Evolutionary conservation across 2,329 filamentous ascomycete genomes (phyloP).

Genomic region (Trichophaea hybrida): DNA sequence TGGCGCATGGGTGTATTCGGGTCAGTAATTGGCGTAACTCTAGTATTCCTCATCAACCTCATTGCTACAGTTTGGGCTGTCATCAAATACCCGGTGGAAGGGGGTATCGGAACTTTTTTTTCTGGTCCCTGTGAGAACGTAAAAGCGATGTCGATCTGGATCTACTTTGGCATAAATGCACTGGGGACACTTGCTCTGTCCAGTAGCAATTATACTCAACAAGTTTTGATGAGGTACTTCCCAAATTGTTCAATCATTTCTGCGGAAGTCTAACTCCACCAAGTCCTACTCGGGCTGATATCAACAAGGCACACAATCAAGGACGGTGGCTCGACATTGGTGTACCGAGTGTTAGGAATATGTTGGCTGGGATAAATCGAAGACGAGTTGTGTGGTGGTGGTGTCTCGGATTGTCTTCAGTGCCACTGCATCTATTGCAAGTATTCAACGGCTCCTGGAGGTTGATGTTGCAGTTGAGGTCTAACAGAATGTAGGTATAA

Average conservation of each 20-base stretch:
- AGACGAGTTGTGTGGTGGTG: slow-evolving; percentile 16
- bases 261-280: neutral
- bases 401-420: slow-evolving; percentile 18
- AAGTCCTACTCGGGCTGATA: slow-evolving; percentile 36
- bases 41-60: neutral
- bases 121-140: neutral
- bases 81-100: neutral
- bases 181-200: slow-evolving; percentile 36
- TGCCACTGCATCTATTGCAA: slow-evolving; percentile 18
- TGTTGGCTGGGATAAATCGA: slow-evolving; percentile 15
- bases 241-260: too few species aligned
- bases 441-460: neutral
- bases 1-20: neutral
- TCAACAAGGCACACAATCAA: slow-evolving; percentile 36
- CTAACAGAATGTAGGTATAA: slow-evolving; percentile 6
- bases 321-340: slow-evolving; percentile 36
- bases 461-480: too few species aligned
- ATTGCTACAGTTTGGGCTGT: neutral
- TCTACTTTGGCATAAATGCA: slow-evolving; percentile 38
- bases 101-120: slow-evolving; percentile 2
- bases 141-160: slow-evolving; percentile 3
- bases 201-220: slow-evolving; percentile 41
- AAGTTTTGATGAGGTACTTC: slow-evolving; percentile 34
- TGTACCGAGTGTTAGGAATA: slow-evolving; percentile 33
- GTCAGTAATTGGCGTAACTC: neutral